Evolutionary conservation across 306 rosid species (phyloP).

Genomic region (Inga oerstediana): DNA sequence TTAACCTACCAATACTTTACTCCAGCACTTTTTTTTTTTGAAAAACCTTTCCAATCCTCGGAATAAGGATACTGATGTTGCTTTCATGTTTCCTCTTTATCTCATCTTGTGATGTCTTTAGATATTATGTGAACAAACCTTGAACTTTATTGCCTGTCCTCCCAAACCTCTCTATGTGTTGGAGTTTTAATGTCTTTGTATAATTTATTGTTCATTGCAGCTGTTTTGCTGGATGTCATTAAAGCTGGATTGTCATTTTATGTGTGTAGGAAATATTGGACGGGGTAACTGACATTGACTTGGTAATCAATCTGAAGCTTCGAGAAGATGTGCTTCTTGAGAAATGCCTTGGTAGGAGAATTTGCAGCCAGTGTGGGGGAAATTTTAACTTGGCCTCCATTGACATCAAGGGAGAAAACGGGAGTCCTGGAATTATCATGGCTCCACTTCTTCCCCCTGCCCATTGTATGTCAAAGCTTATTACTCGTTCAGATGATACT

Average conservation of each 20-base stretch:
- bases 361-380: slow-evolving; percentile 82
- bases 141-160: not conserved
- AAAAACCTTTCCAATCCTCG: not conserved
- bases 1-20: not conserved
- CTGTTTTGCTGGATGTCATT: slow-evolving; percentile 9
- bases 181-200: not conserved
- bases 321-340: slow-evolving; percentile 82
- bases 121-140: slow-evolving; percentile 18
- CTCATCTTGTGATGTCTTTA: slow-evolving; percentile 23
- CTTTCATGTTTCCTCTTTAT: slow-evolving; percentile 13
- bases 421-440: slow-evolving; percentile 76
- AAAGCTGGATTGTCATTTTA: slow-evolving; percentile 19
- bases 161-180: not conserved
- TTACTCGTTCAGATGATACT: slow-evolving; percentile 85
- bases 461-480: slow-evolving; percentile 83
- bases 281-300: slow-evolving; percentile 77
- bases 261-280: slow-evolving; percentile 79
- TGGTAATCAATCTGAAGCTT: slow-evolving; percentile 89
- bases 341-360: slow-evolving; percentile 95
- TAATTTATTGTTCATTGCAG: not conserved
- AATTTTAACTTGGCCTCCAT: slow-evolving; percentile 86
- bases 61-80: slow-evolving; percentile 1
- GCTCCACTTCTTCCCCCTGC: slow-evolving; percentile 94
- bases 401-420: slow-evolving; percentile 64
- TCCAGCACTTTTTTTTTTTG: not conserved